Base-by-base conservation (phyloP, 106 monocot genomes). In the Iris macrosiphon region DNA sequence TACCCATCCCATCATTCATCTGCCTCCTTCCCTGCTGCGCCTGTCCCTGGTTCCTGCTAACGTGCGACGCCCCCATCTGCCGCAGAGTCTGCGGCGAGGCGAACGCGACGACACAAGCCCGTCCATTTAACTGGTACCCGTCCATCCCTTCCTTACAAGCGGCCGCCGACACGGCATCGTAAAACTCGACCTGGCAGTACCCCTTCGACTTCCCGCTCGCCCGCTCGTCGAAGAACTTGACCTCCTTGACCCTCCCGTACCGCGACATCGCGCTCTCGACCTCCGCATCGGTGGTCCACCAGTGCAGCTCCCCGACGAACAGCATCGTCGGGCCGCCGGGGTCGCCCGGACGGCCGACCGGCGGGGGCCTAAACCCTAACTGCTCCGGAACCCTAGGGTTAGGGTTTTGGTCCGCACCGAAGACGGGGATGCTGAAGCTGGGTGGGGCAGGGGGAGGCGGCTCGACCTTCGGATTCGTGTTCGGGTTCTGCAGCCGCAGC, bases 151-250 rank as follows among this genome's bases (percentile, higher is more conserved):
- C 86, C 69, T 80, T 86, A 31, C 86, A 86, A 0, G 77, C 73
- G 1, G 71, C 32, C 0, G 86, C 73, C 0, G 67, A 73, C 10
- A 31, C 52, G 9, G 70, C 32, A 66, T 86, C 86, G 33, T 50
- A 81, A 58, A 86, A 86, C n/a, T 86, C 86, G 4, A 80, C 80
- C 63, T 86, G 86, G 42, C 76, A 76, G 37, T 86, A 86, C 1
- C 86, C 86, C 22, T 86, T 86, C 15, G 86, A 86, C 45, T 86
- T 86, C 22, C 86, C 86, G 31, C 86, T 86, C 2, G 86, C 86
- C 54, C 76, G 66, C 63, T 86, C 86, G 29, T 86, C 86, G 25
- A 73, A 86, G 59, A 86, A 86, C 52, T 67, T 86, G 42, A 86
- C 57, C 58, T 86, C 86, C 40, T 77, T 86, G 46, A 86, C 73